Base-by-base conservation (phyloP, 179 eudicot species). In the Amaranthus tricolor region DNA sequence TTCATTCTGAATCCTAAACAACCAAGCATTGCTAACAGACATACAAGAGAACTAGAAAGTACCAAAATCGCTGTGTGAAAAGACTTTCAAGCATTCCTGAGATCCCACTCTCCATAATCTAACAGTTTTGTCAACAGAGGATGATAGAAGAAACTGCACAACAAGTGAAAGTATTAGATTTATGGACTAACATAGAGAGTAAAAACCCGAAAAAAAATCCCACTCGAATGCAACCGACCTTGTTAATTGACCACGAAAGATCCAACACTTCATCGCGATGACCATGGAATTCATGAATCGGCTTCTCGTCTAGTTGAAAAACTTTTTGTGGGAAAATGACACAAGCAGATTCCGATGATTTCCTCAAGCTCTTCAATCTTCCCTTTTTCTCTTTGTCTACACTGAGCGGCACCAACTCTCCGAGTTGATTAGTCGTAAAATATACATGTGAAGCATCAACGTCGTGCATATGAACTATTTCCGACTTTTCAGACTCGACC, bases 121-220 rank as follows among this genome's bases (percentile, higher is more conserved):
- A 58, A 89, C 99, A 48, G 97, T 90, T 79, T 88, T 88, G 77
- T 95, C 99, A 62, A 86, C 92, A 6, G 99, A 95, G n/a, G 99
- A 93, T 71, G 99, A 95, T 75, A 95, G 75, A 55, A 95, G 84
- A 83, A 62, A 68, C 99, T 95, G 91, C 78, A 84, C 6, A 64
- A 9, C 62, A 7, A 44, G 63, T 40, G 74, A 62, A 5, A 24
- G 55, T 31, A 62, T 47, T 13, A 55, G n/a, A 59, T 16, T 59
- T 52, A 44, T 17, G 50, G 21, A 49, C 47, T 10, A 13, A 1
- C 73, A 55, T 15, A 40, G 12, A 48, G 10, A 45, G 66, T 2
- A 20, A 17, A 47, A 4, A 2, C 31, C 50, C 9, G 60, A 74
- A 63, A 24, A 24, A 12, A 75, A 70, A 51, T 8, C 66, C 40